Conservation (phyloP, 2,329 filamentous ascomycete species). For the Aureobasidium lini region DNA sequence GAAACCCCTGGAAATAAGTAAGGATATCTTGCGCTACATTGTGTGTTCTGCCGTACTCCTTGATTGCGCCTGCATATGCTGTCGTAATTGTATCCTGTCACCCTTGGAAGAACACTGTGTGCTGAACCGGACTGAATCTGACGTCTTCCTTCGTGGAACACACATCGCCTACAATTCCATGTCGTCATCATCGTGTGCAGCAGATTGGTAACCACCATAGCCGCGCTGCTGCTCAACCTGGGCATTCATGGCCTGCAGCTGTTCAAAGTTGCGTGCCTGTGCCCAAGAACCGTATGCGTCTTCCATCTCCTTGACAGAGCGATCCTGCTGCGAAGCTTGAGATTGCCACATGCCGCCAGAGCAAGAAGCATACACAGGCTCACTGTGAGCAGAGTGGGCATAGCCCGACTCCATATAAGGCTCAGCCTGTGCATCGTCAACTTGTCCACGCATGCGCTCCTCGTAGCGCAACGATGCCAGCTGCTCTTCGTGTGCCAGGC, state of each 20-base stretch:
- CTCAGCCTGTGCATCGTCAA: constrained; percentile 5
- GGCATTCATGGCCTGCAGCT: constrained; percentile 39
- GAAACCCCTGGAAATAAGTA: too few species aligned
- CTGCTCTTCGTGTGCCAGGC: constrained; percentile 47
- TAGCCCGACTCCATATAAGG: constrained; percentile 6
- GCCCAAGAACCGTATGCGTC: constrained; percentile 60
- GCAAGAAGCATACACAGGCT: constrained; percentile 12
- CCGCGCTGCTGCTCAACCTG: constrained; percentile 10
- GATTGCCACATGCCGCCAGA: constrained; percentile 9
- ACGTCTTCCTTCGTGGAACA: not conserved
- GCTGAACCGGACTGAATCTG: not conserved
- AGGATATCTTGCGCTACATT: not conserved
- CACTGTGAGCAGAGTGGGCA: not conserved
- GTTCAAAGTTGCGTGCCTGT: constrained; percentile 44
- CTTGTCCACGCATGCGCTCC: constrained; percentile 26
- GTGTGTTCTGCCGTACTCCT: not conserved
- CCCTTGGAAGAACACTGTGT: not conserved
- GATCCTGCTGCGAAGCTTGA: not conserved
- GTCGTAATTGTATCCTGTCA: not conserved
- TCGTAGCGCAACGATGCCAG: constrained; percentile 55
- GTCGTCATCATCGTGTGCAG: not conserved
- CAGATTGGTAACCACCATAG: not conserved
- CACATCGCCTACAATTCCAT: constrained; percentile 2
- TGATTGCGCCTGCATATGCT: not conserved
- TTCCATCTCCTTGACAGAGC: constrained; percentile 46